Evolutionary conservation across 2,329 filamentous ascomycete species (phyloP).

Genomic region (Amesomyces nigricolor): DNA sequence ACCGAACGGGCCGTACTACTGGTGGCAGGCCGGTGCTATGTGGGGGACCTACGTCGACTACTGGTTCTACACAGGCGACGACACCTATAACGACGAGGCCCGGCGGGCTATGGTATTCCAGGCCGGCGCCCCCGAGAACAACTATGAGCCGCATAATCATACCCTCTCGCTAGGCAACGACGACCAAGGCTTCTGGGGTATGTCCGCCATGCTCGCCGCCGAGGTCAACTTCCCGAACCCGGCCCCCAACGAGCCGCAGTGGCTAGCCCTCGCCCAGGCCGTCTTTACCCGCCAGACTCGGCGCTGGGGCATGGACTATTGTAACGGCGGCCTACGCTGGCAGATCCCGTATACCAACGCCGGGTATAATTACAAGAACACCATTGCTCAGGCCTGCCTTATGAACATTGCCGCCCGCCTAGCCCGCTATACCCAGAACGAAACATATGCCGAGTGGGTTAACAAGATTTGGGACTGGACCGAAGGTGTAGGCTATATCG

Average conservation of each 20-base stretch:
- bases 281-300: conserved; percentile 52
- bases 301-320: conserved; percentile 55
- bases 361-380: conserved; percentile 58
- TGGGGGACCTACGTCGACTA: conserved; percentile 60
- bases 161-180: conserved; percentile 45
- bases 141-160: conserved; percentile 30
- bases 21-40: conserved; percentile 61
- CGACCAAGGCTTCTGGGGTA: conserved; percentile 62
- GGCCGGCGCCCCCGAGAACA: conserved; percentile 26
- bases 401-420: conserved; percentile 48
- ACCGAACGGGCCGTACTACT: conserved; percentile 50
- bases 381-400: conserved; percentile 37
- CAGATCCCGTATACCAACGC: conserved; percentile 57
- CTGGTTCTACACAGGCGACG: conserved; percentile 57
- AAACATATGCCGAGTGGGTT: conserved; percentile 49
- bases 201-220: conserved; percentile 49
- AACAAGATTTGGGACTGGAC: conserved; percentile 48
- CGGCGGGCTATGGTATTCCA: conserved; percentile 27
- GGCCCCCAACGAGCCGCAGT: conserved; percentile 42
- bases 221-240: conserved; percentile 53
- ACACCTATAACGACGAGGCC: conserved; percentile 47
- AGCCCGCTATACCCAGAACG: conserved; percentile 50
- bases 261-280: conserved; percentile 50
- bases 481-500: conserved; percentile 40
- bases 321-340: conserved; percentile 54